A percentile compares a stretch with the other conserved stretches of the same genome.
Evolutionary conservation across 1,284 basidiomycete species (phyloP).

Genomic region (Lignosus rhinocerotis): DNA sequence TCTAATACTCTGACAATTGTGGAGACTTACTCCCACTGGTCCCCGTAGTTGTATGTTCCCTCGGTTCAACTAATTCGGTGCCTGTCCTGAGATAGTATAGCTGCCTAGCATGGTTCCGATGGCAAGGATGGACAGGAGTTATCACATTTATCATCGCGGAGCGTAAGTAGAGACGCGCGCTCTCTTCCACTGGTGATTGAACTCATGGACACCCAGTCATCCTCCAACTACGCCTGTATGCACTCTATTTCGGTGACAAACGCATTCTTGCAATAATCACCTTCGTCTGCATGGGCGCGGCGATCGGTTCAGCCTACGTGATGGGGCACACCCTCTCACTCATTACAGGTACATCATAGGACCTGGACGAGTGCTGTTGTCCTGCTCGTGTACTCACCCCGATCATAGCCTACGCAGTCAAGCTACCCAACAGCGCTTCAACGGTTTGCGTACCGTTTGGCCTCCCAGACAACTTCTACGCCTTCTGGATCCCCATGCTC

Average conservation of each 20-base stretch:
- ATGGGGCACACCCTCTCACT: conserved; percentile 41
- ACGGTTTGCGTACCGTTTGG: conserved; percentile 44
- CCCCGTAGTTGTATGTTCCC: conserved; percentile 35
- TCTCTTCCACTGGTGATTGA: neutral
- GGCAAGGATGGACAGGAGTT: conserved; percentile 62
- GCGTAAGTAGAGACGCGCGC: conserved; percentile 35
- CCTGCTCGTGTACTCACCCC: neutral
- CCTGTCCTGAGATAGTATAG: neutral
- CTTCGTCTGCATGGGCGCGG: conserved; percentile 40
- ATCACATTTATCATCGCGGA: conserved; percentile 53
- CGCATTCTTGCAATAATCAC: conserved; percentile 48
- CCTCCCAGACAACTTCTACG: conserved; percentile 45
- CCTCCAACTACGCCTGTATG: conserved; percentile 63
- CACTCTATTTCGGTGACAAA: conserved; percentile 55
- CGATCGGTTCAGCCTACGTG: conserved; percentile 44
- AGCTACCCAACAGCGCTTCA: conserved; percentile 27
- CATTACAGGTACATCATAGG: conserved; percentile 38
- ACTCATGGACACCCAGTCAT: conserved; percentile 40
- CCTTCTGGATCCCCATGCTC: conserved; percentile 62
- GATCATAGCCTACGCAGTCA: conserved; percentile 17
- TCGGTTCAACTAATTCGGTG: neutral
- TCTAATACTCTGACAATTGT: neutral
- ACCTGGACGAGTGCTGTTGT: neutral
- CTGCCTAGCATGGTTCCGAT: conserved; percentile 43
- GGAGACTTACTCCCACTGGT: neutral